Evolutionary conservation across 31 red algal genomes (phyloP).

Genomic region (Endocladia muricata): DNA sequence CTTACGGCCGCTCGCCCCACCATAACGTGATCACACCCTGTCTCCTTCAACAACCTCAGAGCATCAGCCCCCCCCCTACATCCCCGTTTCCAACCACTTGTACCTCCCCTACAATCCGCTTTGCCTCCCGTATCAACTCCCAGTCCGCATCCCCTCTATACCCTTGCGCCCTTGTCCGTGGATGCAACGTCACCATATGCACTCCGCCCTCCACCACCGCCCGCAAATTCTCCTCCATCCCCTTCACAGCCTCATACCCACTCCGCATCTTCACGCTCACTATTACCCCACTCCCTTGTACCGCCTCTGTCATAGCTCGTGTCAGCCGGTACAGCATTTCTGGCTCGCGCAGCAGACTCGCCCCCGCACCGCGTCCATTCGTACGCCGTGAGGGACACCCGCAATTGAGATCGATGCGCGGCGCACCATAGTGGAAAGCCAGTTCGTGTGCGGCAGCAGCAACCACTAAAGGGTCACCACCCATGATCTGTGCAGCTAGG

Average conservation of each 20-base stretch:
- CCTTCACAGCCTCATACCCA: conserved; percentile 16
- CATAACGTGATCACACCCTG: conserved; percentile 61
- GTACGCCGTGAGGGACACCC: conserved; percentile 43
- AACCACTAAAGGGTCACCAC: conserved; percentile 20
- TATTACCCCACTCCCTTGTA: not conserved
- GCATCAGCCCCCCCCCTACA: conserved; percentile 25
- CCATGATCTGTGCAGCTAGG: conserved; percentile 49
- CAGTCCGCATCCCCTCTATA: conserved; percentile 50
- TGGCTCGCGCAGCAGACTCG: conserved; percentile 33
- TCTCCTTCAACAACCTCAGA: conserved; percentile 10
- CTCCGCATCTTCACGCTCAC: conserved; percentile 61
- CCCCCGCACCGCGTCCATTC: conserved; percentile 38
- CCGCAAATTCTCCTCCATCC: conserved; percentile 39
- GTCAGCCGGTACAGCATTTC: conserved; percentile 1
- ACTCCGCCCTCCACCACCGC: conserved; percentile 29
- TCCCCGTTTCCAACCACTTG: conserved; percentile 65
- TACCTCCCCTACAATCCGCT: conserved; percentile 6
- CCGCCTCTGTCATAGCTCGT: conserved; percentile 22
- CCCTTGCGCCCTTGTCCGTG: conserved; percentile 46
- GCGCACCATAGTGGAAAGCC: conserved; percentile 13
- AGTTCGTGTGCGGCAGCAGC: conserved; percentile 20
- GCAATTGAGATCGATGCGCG: conserved; percentile 55
- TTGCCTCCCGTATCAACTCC: conserved; percentile 26
- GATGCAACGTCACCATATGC: conserved; percentile 30
- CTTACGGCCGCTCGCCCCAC: conserved; percentile 44